These are phyloP conservation scores for Citrus sinensis DNA, from an alignment of 345 rosid species.

Conservation along the genomic window DVS_A1.0 CM039166.1:20426501-20427000, in stretches of 20 bases:
- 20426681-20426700: slow-evolving; percentile 53
- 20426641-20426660: slow-evolving; percentile 55
- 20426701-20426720: slow-evolving; percentile 41
- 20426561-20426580: not conserved
- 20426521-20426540: not conserved
- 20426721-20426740: slow-evolving; percentile 58
- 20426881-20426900: not conserved
- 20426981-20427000: not conserved
- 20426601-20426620: slow-evolving; percentile 22
- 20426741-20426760: slow-evolving; percentile 70
- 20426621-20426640: slow-evolving; percentile 68
- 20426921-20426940: not conserved
- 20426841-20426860: not conserved
- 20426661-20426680: slow-evolving; percentile 65
- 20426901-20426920: not conserved
- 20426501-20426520: not conserved
- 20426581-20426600: not conserved
- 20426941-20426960: not conserved
- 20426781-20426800: not conserved
- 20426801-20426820: not conserved
- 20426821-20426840: not conserved
- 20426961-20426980: not conserved
- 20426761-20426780: slow-evolving; percentile 22
- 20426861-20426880: not conserved
- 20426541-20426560: not conserved